These are phyloP conservation scores for Tolypocladium ovalisporum DNA, from an alignment of 2,329 filamentous ascomycete genomes.

Conservation along the genomic window DNA sequence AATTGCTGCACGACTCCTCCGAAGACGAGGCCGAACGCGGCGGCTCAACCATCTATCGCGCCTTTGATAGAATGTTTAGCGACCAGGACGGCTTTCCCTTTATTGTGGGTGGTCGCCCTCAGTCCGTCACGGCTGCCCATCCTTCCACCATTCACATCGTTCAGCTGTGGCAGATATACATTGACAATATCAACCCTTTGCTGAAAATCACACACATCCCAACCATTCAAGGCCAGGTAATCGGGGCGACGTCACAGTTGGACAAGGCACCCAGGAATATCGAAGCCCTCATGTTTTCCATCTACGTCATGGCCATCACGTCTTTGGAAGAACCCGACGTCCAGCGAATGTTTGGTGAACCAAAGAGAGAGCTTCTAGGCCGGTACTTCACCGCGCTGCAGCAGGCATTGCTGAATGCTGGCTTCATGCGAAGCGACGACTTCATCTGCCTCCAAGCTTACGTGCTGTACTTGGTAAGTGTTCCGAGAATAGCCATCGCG, in stretches of 20 bases:
- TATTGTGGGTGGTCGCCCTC: constrained; percentile 33
- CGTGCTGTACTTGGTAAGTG: constrained; percentile 49
- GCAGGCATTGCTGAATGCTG: constrained; percentile 54
- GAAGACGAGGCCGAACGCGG: constrained; percentile 38
- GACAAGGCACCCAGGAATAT: constrained; percentile 43
- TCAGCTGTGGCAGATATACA: constrained; percentile 58
- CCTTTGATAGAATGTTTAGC: constrained; percentile 48
- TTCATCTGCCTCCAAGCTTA: constrained; percentile 57
- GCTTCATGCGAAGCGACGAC: constrained; percentile 56
- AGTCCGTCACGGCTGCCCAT: constrained; percentile 35
- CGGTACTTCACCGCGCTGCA: constrained; percentile 49
- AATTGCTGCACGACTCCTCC: constrained; percentile 40
- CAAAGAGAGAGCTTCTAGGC: constrained; percentile 36
- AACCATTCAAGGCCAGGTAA: constrained; percentile 51
- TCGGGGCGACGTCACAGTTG: constrained; percentile 48
- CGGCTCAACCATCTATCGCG: constrained; percentile 44
- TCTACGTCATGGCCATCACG: constrained; percentile 48
- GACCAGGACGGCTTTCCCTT: constrained; percentile 48
- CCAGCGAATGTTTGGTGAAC: constrained; percentile 38
- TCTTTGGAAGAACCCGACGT: constrained; percentile 49
- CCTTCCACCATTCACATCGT: constrained; percentile 49
- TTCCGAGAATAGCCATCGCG: background rate
- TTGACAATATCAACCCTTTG: constrained; percentile 59
- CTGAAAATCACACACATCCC: constrained; percentile 59
- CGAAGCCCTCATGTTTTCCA: constrained; percentile 58